Evolutionary conservation across 2,329 filamentous ascomycete genomes (phyloP).

Genomic region (Ascochyta rabiei): DNA sequence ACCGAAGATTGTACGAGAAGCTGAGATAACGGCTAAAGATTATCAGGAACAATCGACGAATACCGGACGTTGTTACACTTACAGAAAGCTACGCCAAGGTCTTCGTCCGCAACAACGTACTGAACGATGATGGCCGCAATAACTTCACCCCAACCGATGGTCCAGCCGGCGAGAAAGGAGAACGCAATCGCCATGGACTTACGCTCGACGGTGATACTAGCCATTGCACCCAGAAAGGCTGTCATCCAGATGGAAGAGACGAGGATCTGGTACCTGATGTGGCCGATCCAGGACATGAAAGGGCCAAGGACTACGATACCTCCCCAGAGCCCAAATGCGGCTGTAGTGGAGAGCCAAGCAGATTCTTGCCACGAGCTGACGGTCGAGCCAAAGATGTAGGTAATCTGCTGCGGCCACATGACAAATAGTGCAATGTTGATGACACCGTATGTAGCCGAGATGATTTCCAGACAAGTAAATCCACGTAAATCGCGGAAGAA

Average conservation of each 20-base stretch:
- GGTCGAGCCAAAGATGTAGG: slow-evolving; percentile 20
- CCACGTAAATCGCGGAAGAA: slow-evolving; percentile 40
- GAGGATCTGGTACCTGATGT: slow-evolving; percentile 23
- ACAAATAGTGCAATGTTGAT: slow-evolving; percentile 38
- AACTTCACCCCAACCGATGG: slow-evolving; percentile 26
- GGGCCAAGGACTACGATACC: slow-evolving; percentile 35
- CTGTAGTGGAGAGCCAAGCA: slow-evolving; percentile 36
- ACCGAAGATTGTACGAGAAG: slow-evolving; percentile 24
- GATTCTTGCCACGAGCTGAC: slow-evolving; percentile 29
- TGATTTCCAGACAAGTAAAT: slow-evolving; percentile 35
- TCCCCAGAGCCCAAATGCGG: slow-evolving; percentile 38
- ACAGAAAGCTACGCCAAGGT: slow-evolving; percentile 24
- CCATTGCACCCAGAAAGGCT: slow-evolving; percentile 22
- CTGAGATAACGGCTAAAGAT: slow-evolving; percentile 17
- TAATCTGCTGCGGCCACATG: slow-evolving; percentile 38
- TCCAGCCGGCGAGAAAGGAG: slow-evolving; percentile 18
- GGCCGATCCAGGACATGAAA: slow-evolving; percentile 32
- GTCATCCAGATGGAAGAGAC: slow-evolving; percentile 24
- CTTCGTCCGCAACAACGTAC: slow-evolving; percentile 21
- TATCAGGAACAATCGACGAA: not conserved
- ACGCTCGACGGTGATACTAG: slow-evolving; percentile 20
- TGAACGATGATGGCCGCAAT: slow-evolving; percentile 22
- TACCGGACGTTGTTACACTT: not conserved
- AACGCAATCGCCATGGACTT: slow-evolving; percentile 20
- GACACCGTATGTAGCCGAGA: slow-evolving; percentile 31